Percentiles rank a stretch among this genome's conserved stretches.
Evolutionary conservation across 1,139 yeast species (phyloP).

Genomic region (Torulaspora globosa): DNA sequence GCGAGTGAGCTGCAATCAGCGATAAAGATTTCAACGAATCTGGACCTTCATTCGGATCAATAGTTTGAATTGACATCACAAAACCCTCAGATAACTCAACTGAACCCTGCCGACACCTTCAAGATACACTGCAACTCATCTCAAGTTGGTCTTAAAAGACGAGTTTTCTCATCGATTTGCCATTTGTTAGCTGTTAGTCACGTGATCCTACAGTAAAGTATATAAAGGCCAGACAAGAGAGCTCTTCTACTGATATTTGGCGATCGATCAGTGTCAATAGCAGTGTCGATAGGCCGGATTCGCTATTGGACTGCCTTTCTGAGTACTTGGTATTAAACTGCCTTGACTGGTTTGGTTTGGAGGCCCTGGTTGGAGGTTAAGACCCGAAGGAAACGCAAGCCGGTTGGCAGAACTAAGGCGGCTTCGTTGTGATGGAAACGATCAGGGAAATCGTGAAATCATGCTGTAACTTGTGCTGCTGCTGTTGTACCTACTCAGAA

Average conservation of each 20-base stretch:
- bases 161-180: background rate
- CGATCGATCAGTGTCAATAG: background rate
- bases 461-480: conserved; percentile 16
- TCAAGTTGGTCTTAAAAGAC: background rate
- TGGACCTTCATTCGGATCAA: conserved; percentile 42
- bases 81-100: background rate
- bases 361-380: background rate
- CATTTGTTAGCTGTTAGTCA: background rate
- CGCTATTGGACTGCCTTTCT: background rate
- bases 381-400: background rate
- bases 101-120: background rate
- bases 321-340: background rate
- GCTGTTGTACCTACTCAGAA: conserved; percentile 17
- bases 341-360: background rate
- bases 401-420: background rate
- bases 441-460: conserved; percentile 9
- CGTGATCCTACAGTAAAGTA: background rate
- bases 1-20: conserved; percentile 93
- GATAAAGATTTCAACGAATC: conserved; percentile 53
- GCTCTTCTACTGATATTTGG: too few species aligned
- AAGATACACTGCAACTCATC: background rate
- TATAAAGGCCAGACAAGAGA: too few species aligned
- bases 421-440: conserved; percentile 8
- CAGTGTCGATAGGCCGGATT: background rate
- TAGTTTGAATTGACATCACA: conserved; percentile 44